These are phyloP conservation scores for Solanum chilense DNA, from an alignment of 257 asterid genomes.

Conservation along the genomic window DNA sequence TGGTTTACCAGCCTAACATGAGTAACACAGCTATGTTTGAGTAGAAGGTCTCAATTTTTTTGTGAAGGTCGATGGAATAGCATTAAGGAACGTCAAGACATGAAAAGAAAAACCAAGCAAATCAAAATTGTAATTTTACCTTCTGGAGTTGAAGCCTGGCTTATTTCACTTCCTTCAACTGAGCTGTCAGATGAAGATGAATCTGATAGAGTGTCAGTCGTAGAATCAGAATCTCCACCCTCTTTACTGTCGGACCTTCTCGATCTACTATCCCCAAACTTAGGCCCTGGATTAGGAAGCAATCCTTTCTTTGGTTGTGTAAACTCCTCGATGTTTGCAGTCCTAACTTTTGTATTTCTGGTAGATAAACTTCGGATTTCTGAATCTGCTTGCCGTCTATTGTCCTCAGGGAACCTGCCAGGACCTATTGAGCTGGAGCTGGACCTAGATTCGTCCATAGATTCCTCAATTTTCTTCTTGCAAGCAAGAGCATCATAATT, in stretches of 20 bases:
- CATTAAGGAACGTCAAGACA: not conserved
- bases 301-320: conserved; percentile 26
- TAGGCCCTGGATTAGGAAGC: conserved; percentile 23
- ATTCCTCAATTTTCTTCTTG: conserved; percentile 10
- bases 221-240: conserved; percentile 23
- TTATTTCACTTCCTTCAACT: conserved; percentile 39
- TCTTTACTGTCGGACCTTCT: conserved; percentile 51
- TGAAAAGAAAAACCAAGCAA: not conserved
- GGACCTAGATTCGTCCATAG: conserved; percentile 22
- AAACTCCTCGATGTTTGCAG: conserved; percentile 6
- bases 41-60: not conserved
- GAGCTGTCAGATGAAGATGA: conserved; percentile 49
- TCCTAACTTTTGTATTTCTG: conserved; percentile 2
- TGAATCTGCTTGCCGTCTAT: conserved; percentile 13
- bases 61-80: not conserved
- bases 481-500: conserved; percentile 11
- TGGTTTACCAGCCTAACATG: not conserved
- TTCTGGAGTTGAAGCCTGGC: conserved; percentile 31
- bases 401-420: conserved; percentile 3
- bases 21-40: not conserved
- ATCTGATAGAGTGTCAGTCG: conserved; percentile 38
- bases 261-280: conserved; percentile 35
- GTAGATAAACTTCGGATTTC: conserved; percentile 5
- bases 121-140: conserved; percentile 22
- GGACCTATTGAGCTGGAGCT: conserved; percentile 16